Conservation (phyloP, 768 basidiomycete species). For the Lactarius akahatsu region DNA sequence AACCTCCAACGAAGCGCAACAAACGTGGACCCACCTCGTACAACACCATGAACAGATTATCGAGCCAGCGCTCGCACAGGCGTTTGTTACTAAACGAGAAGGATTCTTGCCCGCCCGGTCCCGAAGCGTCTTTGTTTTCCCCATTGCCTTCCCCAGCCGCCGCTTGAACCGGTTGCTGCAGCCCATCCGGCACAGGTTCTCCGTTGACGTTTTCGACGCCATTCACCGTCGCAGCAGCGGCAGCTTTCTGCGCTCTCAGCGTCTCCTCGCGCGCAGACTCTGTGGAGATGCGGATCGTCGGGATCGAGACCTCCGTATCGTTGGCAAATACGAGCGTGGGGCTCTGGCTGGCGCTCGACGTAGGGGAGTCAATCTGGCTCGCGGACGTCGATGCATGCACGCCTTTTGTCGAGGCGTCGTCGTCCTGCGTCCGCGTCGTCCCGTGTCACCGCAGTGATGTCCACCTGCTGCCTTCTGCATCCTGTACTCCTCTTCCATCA, state of each 20-base stretch:
- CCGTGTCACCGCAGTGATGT: slow-evolving; percentile 48
- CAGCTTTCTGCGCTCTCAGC: slow-evolving; percentile 42
- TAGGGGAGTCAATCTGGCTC: slow-evolving; percentile 31
- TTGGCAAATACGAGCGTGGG: slow-evolving; percentile 33
- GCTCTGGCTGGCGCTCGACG: slow-evolving; percentile 28
- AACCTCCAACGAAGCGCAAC: background rate
- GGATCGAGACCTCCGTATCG: slow-evolving; percentile 41
- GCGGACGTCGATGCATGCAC: slow-evolving; percentile 44
- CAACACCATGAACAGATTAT: slow-evolving; percentile 97
- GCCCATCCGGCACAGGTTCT: slow-evolving; percentile 31
- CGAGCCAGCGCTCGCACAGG: slow-evolving; percentile 95
- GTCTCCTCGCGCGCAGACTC: slow-evolving; percentile 52
- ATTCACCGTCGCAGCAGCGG: slow-evolving; percentile 40
- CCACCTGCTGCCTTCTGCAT: slow-evolving; percentile 87
- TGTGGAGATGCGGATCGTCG: slow-evolving; percentile 58
- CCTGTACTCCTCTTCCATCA: slow-evolving; percentile 99
- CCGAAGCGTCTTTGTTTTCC: slow-evolving; percentile 31
- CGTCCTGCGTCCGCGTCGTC: slow-evolving; percentile 45
- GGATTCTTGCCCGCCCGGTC: slow-evolving; percentile 47
- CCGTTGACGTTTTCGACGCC: slow-evolving; percentile 41
- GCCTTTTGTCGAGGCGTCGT: slow-evolving; percentile 69
- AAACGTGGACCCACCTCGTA: slow-evolving; percentile 70
- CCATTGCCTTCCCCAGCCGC: slow-evolving; percentile 37
- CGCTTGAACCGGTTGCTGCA: slow-evolving; percentile 47
- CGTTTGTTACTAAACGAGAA: slow-evolving; percentile 97